Conservation (phyloP, 208 protist species). For the Naegleria lovaniensis region DNA sequence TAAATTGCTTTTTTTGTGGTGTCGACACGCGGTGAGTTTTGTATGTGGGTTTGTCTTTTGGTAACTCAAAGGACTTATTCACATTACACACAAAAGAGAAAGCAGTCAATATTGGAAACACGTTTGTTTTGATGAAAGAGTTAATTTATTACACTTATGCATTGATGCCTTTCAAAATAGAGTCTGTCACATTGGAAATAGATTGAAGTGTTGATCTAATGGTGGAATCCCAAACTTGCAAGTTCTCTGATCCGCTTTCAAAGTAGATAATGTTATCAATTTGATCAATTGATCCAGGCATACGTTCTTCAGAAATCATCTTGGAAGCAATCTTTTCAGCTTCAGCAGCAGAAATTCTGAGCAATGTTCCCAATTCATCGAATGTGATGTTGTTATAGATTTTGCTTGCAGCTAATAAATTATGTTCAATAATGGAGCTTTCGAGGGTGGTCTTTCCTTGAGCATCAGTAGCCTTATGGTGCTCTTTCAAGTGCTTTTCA, state of each 20-base stretch:
- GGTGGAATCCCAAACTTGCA: not conserved
- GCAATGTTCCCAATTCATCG: constrained; percentile 64
- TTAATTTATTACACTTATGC: not conserved
- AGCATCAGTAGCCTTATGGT: constrained; percentile 46
- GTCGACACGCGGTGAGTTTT: too few species aligned
- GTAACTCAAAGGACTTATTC: too few species aligned
- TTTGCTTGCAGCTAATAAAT: constrained; percentile 67
- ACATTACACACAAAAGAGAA: too few species aligned
- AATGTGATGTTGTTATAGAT: constrained; percentile 89
- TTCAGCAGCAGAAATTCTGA: constrained; percentile 59
- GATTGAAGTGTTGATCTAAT: not conserved
- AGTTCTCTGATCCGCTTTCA: constrained; percentile 35
- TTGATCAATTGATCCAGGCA: constrained; percentile 68
- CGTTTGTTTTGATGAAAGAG: too few species aligned
- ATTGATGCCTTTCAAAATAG: not conserved
- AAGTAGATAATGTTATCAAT: constrained; percentile 64
- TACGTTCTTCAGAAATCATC: constrained; percentile 76
- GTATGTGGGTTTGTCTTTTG: too few species aligned
- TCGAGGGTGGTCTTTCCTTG: constrained; percentile 35
- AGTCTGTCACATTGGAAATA: not conserved
- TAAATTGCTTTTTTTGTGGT: too few species aligned
- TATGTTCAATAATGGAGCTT: constrained; percentile 75
- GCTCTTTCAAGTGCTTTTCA: constrained; percentile 40
- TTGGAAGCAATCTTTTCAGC: constrained; percentile 68
- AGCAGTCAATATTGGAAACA: too few species aligned